Evolutionary conservation across 2,329 filamentous ascomycete species (phyloP).

Genomic region (Lanzia echinophila): DNA sequence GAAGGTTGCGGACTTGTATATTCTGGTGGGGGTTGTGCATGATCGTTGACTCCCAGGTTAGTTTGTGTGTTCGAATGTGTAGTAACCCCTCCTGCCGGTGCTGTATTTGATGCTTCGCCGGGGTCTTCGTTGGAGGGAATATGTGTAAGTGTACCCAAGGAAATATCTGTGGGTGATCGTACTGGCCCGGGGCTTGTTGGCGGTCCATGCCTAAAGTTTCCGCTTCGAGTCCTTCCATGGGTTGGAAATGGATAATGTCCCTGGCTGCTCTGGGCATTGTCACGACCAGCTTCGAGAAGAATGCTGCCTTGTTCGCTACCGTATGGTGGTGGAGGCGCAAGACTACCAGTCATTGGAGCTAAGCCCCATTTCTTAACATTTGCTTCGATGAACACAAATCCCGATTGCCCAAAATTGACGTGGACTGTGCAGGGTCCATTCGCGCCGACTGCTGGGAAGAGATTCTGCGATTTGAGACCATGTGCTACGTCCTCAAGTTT

Average conservation of each 20-base stretch:
- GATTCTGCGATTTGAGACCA: constrained; percentile 88
- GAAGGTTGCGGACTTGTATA: constrained; percentile 62
- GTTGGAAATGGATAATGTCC: constrained; percentile 34
- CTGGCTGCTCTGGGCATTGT: constrained; percentile 42
- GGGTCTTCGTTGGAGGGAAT: constrained; percentile 62
- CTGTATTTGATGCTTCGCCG: constrained; percentile 37
- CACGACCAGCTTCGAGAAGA: constrained; percentile 74
- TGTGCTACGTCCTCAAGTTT: constrained; percentile 92
- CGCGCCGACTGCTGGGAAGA: constrained; percentile 95
- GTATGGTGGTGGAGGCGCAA: constrained; percentile 93
- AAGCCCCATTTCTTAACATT: constrained; percentile 99
- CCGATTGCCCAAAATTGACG: constrained; percentile 96
- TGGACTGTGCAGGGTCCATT: constrained; percentile 90
- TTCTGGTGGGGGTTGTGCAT: constrained; percentile 61
- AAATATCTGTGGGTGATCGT: constrained; percentile 92
- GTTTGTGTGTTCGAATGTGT: constrained; percentile 12
- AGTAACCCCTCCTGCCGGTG: constrained; percentile 14
- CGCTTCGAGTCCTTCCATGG: constrained; percentile 69
- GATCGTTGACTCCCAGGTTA: constrained; percentile 34
- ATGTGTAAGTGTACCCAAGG: constrained; percentile 76
- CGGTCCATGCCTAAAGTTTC: constrained; percentile 64
- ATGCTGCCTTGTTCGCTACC: constrained; percentile 97
- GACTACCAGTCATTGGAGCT: constrained; percentile 88
- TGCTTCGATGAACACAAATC: constrained; percentile 97
- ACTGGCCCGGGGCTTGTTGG: constrained; percentile 84